Conservation (phyloP, 306 rosid species). For the Lathyrus oleraceus region DNA sequence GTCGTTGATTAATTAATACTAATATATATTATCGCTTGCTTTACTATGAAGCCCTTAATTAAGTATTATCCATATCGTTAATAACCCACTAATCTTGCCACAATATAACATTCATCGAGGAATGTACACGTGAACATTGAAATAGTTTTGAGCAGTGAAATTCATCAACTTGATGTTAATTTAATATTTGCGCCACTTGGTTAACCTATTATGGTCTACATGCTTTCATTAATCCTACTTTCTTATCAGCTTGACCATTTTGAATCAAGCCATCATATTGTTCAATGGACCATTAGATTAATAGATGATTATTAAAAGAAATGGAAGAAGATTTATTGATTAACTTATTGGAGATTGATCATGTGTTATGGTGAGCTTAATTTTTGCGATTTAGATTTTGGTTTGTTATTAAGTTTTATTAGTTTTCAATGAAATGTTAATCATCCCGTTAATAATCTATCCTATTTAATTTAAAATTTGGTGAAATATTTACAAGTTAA, state of each 20-base stretch:
- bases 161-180: neutral
- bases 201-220: neutral
- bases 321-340: neutral
- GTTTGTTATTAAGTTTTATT: neutral
- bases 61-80: neutral
- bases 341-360: neutral
- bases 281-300: neutral
- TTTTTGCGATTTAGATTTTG: neutral
- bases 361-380: neutral
- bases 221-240: neutral
- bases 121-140: neutral
- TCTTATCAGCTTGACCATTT: neutral
- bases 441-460: too few species aligned
- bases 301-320: neutral
- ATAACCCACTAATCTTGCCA: conserved; percentile 6
- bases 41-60: neutral
- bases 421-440: neutral
- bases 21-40: neutral
- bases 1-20: neutral
- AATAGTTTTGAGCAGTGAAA: conserved; percentile 4
- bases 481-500: too few species aligned
- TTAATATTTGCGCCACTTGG: conserved; percentile 30
- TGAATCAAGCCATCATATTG: neutral
- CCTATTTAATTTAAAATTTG: too few species aligned
- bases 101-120: neutral